phyloP scores from a whole-genome alignment of 805 yeast species.

The Komagataella pastoris region DNA sequence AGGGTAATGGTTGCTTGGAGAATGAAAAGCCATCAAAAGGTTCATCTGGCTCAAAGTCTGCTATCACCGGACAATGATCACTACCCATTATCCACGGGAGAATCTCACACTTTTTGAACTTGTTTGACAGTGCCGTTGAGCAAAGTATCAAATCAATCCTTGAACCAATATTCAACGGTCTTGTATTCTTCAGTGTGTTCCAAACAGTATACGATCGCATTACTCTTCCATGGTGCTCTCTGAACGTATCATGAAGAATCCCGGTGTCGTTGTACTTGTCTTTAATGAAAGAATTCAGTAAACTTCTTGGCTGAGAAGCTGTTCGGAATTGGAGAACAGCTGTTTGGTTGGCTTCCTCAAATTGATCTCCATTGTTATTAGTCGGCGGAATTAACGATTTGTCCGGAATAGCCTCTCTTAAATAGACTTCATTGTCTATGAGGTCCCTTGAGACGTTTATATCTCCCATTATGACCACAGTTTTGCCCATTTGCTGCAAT shows the following conservation, averaged over 20 bases:
- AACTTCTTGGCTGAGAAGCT: conserved; percentile 24
- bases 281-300: conserved; percentile 29
- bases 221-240: conserved; percentile 42
- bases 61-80: conserved; percentile 79
- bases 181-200: conserved; percentile 65
- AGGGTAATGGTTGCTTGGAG: not conserved
- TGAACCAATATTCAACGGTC: conserved; percentile 81
- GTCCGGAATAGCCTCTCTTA: conserved; percentile 25
- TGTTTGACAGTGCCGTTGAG: conserved; percentile 21
- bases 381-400: conserved; percentile 4
- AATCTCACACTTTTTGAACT: conserved; percentile 33
- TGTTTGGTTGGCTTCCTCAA: conserved; percentile 21
- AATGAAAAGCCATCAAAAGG: not conserved
- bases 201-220: conserved; percentile 78
- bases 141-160: conserved; percentile 69
- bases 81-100: conserved; percentile 69
- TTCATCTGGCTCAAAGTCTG: not conserved
- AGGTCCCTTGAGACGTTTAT: conserved; percentile 71
- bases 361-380: conserved; percentile 11
- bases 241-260: conserved; percentile 42
- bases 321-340: conserved; percentile 21
- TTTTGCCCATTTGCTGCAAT: conserved; percentile 42
- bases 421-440: conserved; percentile 69
- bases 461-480: conserved; percentile 79
- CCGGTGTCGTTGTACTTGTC: conserved; percentile 15